Conservation (phyloP, 306 rosid genomes). For the Vigna reflexopilosa region DNA sequence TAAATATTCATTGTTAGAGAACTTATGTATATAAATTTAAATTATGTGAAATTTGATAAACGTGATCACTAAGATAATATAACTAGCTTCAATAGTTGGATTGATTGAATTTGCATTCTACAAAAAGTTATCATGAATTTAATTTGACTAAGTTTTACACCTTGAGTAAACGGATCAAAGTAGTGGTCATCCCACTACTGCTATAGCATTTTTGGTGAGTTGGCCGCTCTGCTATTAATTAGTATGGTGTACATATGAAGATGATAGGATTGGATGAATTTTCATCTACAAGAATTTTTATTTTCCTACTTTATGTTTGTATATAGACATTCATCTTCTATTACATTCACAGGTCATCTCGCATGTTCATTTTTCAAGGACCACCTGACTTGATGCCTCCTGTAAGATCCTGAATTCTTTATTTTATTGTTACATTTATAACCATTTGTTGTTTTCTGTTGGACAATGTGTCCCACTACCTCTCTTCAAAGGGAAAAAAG, state of each 20-base stretch:
- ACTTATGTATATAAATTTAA: no score
- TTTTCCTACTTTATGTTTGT: constrained; percentile 38
- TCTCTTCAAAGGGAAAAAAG: not conserved
- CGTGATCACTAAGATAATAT: no score
- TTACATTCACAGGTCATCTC: constrained; percentile 76
- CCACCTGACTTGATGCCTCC: constrained; percentile 88
- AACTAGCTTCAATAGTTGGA: no score
- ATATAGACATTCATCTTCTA: constrained; percentile 20
- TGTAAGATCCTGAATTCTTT: constrained; percentile 58
- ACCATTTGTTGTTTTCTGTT: constrained; percentile 17
- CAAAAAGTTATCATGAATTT: no score
- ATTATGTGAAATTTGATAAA: no score
- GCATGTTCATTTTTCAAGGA: constrained; percentile 94
- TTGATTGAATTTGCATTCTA: no score
- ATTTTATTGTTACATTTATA: constrained; percentile 5
- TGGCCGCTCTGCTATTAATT: no score
- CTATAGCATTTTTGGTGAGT: no score
- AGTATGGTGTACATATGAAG: not conserved
- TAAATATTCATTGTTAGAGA: no score
- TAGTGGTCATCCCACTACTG: no score
- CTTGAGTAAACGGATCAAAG: no score
- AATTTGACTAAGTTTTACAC: no score
- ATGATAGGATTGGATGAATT: constrained; percentile 24
- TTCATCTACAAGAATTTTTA: constrained; percentile 8
- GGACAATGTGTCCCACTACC: constrained; percentile 1